Percentiles rank a stretch among this genome's conserved stretches.
Evolutionary conservation across 352 stramenopile genomes (phyloP).

Genomic region (Elongisporangium anandrum): DNA sequence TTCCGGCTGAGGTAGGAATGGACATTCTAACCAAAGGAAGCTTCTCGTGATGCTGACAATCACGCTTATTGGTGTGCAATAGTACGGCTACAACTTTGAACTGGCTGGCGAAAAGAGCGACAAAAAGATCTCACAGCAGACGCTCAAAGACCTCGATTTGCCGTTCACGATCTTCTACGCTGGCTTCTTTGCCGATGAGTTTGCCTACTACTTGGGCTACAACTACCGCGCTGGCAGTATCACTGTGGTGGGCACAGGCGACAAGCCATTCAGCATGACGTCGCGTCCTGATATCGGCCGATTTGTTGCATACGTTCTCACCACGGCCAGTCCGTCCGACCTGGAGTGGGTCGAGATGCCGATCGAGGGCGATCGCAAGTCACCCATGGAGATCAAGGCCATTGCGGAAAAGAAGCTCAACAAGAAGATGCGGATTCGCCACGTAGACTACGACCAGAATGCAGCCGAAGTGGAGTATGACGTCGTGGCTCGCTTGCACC

Average conservation of each 20-base stretch:
- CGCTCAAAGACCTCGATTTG: too few species aligned
- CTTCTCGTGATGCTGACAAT: too few species aligned
- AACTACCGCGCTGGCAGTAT: too few species aligned
- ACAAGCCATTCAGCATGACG: conserved; percentile 1
- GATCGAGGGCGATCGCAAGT: conserved; percentile 2
- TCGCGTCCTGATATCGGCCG: conserved; percentile 1
- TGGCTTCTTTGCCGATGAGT: too few species aligned
- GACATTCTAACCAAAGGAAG: too few species aligned
- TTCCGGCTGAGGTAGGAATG: not conserved
- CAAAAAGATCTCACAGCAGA: not conserved
- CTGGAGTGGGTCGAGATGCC: conserved; percentile 2
- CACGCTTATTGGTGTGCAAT: too few species aligned
- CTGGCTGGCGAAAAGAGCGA: not conserved
- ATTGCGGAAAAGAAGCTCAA: conserved; percentile 3
- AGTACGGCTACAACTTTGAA: not conserved
- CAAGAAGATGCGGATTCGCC: conserved; percentile 3
- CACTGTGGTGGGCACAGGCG: too few species aligned
- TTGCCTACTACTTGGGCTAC: too few species aligned
- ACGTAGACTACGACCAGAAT: not conserved
- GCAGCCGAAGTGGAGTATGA: not conserved
- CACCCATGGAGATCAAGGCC: conserved; percentile 1
- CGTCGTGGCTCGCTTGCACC: conserved; percentile 1
- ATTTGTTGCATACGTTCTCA: conserved; percentile 4
- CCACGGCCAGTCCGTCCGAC: not conserved
- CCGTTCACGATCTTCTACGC: too few species aligned